Evolutionary conservation across 306 rosid species (phyloP).

Genomic region (Medicago ruthenica): DNA sequence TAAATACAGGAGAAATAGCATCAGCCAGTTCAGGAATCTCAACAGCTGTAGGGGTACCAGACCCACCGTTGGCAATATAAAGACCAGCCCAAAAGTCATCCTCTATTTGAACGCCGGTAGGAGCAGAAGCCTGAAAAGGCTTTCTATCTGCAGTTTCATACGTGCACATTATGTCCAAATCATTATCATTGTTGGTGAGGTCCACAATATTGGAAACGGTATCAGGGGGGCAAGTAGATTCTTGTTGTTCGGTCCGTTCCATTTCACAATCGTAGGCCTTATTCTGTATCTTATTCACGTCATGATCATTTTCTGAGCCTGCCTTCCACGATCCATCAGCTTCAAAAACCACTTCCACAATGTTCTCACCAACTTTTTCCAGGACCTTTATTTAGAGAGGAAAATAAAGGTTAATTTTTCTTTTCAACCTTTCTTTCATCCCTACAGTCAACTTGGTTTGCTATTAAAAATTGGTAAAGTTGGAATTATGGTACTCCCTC

Average conservation of each 20-base stretch:
- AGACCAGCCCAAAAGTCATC: constrained; percentile 61
- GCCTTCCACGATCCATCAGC: constrained; percentile 93
- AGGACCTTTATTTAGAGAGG: constrained; percentile 59
- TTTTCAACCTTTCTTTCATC: constrained; percentile 2
- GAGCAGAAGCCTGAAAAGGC: constrained; percentile 47
- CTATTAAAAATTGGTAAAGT: background rate
- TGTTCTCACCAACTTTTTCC: constrained; percentile 71
- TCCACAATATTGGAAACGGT: constrained; percentile 55
- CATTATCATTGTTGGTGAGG: constrained; percentile 68
- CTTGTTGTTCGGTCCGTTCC: constrained; percentile 56
- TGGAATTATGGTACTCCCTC: background rate
- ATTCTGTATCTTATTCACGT: constrained; percentile 47
- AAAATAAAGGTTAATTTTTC: constrained; percentile 15
- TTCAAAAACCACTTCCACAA: constrained; percentile 69
- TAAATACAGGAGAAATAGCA: constrained; percentile 52
- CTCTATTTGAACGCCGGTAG: constrained; percentile 46
- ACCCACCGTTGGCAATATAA: constrained; percentile 26
- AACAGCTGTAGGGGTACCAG: constrained; percentile 49
- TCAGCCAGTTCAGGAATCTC: constrained; percentile 50
- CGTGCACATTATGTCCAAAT: constrained; percentile 52
- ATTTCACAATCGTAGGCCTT: constrained; percentile 43
- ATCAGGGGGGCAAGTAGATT: constrained; percentile 39
- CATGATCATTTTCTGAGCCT: constrained; percentile 54
- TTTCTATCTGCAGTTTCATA: constrained; percentile 62
- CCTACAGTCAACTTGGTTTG: constrained; percentile 31